These are phyloP conservation scores for Cyclocybe aegerita DNA, from an alignment of 768 basidiomycete species.

Conservation along the genomic window DNA sequence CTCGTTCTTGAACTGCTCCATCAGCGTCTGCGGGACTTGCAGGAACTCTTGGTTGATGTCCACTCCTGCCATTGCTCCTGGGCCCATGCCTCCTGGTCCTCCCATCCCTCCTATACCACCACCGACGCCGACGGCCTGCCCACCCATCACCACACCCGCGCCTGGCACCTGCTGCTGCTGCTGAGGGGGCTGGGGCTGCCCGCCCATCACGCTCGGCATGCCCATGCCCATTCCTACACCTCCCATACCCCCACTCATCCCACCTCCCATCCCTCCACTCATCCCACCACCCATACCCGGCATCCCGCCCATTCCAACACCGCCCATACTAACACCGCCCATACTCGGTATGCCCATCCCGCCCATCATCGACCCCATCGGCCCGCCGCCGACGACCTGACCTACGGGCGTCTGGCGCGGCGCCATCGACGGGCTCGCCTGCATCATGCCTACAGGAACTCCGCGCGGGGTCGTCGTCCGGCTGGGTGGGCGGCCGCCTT, in stretches of 20 bases:
- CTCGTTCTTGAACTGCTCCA: slow-evolving; percentile 41
- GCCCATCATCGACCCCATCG: too few species aligned
- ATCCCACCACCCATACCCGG: not conserved
- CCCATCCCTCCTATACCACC: slow-evolving; percentile 3
- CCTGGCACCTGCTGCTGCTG: not conserved
- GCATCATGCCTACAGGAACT: too few species aligned
- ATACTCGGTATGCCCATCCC: not conserved
- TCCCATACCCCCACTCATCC: not conserved
- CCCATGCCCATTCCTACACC: not conserved
- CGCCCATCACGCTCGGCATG: slow-evolving; percentile 1
- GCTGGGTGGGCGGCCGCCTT: too few species aligned
- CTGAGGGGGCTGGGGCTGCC: not conserved
- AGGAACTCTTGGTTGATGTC: slow-evolving; percentile 45
- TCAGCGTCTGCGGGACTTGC: slow-evolving; percentile 30
- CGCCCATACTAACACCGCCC: slow-evolving; percentile 5
- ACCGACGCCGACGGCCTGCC: not conserved
- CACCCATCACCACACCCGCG: slow-evolving; percentile 9
- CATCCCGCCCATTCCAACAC: slow-evolving; percentile 2
- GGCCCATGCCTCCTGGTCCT: slow-evolving; percentile 6
- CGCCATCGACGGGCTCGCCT: not conserved
- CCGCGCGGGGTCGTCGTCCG: too few species aligned
- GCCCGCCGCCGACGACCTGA: not conserved
- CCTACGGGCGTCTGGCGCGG: not conserved
- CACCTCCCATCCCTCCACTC: not conserved
- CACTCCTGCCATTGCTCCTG: slow-evolving; percentile 11